Evolutionary conservation across 306 rosid genomes (phyloP).

Genomic region (Castanopsis chinensis): DNA sequence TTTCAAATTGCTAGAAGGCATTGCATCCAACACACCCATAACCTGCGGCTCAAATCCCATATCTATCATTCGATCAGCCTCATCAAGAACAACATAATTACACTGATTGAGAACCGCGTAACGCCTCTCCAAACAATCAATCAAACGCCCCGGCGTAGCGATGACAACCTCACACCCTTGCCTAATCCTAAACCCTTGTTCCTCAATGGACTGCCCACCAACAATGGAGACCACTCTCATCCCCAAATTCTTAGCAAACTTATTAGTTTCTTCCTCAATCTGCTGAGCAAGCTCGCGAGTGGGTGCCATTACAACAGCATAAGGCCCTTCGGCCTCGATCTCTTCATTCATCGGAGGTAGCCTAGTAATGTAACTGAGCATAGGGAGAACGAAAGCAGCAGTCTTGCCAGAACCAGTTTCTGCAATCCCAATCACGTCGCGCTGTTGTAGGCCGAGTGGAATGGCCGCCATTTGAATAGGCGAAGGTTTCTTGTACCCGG

Average conservation of each 20-base stretch:
- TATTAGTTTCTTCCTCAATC: constrained; percentile 88
- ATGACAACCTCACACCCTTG: constrained; percentile 92
- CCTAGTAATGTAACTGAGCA: constrained; percentile 77
- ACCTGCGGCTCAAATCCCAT: constrained; percentile 97
- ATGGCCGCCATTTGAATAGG: constrained; percentile 97
- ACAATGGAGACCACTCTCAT: constrained; percentile 87
- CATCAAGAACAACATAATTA: constrained; percentile 92
- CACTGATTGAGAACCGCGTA: constrained; percentile 88
- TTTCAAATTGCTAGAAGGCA: constrained; percentile 91
- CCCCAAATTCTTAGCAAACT: constrained; percentile 78
- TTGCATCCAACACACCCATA: constrained; percentile 85
- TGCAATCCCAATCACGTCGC: constrained; percentile 84
- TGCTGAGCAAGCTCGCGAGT: constrained; percentile 94
- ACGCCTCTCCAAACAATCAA: constrained; percentile 86
- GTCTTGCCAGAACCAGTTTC: constrained; percentile 96
- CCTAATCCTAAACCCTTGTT: constrained; percentile 83
- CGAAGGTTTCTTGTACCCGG: constrained; percentile 85
- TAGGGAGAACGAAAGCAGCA: constrained; percentile 94
- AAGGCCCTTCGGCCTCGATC: constrained; percentile 90
- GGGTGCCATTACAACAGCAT: constrained; percentile 95
- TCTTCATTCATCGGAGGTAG: constrained; percentile 89
- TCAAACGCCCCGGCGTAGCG: constrained; percentile 89
- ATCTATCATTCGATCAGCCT: constrained; percentile 96
- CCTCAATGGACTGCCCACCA: constrained; percentile 93
- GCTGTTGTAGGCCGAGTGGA: constrained; percentile 80